Evolutionary conservation across 2,329 filamentous ascomycete genomes (phyloP).

Genomic region (Fusarium mundagurra): DNA sequence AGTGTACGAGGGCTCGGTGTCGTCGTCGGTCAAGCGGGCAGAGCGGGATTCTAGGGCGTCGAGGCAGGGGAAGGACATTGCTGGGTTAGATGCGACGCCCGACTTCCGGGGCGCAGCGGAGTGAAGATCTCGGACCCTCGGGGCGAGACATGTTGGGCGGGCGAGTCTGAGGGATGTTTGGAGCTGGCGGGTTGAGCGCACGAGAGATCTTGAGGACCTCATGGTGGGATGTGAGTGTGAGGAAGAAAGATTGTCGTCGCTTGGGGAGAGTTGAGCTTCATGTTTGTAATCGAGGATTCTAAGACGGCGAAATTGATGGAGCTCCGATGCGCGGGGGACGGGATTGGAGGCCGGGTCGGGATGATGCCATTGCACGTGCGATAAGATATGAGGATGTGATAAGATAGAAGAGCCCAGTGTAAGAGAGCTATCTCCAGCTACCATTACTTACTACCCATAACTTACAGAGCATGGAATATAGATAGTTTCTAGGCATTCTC

Average conservation of each 20-base stretch:
- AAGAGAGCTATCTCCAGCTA: not conserved
- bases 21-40: constrained; percentile 73
- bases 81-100: constrained; percentile 74
- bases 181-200: constrained; percentile 32
- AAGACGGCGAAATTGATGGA: constrained; percentile 22
- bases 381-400: constrained; percentile 19
- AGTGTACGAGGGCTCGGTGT: constrained; percentile 94
- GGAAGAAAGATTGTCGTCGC: not conserved
- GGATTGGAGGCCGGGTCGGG: constrained; percentile 15
- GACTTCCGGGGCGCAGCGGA: constrained; percentile 36
- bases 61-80: constrained; percentile 89
- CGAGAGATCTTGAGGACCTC: constrained; percentile 37
- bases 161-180: constrained; percentile 2
- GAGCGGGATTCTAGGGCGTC: constrained; percentile 85
- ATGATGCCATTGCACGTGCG: constrained; percentile 46
- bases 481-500: not conserved
- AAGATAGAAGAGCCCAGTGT: constrained; percentile 10
- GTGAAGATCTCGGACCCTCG: constrained; percentile 38
- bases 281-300: constrained; percentile 40
- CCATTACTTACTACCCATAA: too few species aligned
- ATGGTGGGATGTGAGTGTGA: constrained; percentile 20
- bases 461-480: not conserved
- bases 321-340: constrained; percentile 32
- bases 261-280: constrained; percentile 8
- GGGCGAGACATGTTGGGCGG: constrained; percentile 5